Base-by-base conservation (phyloP, 2,329 filamentous ascomycete species). In the Aspergillus versicolor region DNA sequence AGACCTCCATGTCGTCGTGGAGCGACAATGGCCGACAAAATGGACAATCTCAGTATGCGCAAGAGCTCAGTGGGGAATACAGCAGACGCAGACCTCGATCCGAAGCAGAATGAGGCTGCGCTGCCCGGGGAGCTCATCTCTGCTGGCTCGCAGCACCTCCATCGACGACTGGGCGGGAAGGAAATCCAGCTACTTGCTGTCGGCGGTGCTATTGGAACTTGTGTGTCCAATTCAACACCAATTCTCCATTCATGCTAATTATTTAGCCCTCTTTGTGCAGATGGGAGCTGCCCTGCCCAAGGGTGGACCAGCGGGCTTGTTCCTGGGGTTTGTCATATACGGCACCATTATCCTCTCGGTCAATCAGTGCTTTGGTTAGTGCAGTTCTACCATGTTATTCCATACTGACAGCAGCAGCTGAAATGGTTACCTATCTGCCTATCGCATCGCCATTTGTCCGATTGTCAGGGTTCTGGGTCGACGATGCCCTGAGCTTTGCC, bases 211-310 rank as follows among this genome's bases (percentile, higher is more conserved):
- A 73, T 72, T 52, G 70, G 70, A 21, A 72, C 70, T n/a, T 69
- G 69, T 69, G 62, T 51, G 66, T 51, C 47, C n/a, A 22, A 27
- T 15, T 15, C 8, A 4, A 17, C 3, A 8, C 12, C 37, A 4
- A 17, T 11, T n/a, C 1, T 3, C 0, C 22, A 4, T 15, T n/a
- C 5, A 30, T 24, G 42, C 56, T 55, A n/a, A 54, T 30, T 30
- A 6, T n/a, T 8, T 22, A 65, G 65, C 66, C n/a, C 52, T 68
- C 2, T 68, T 64, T 41, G 65, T 68, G 13, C 64, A 65, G 50
- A 75, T 75, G 65, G 73, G 72, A 13, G 66, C 64, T 8, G 64
- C 65, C 0, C 64, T 74, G 0, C 68, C 70, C 7, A 72, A 74
- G 43, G 67, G 67, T 0, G 73, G 73, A 4, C 72, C 73, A 0